Conservation (phyloP, 495 filamentous ascomycete species). For the Sporormia fimetaria region DNA sequence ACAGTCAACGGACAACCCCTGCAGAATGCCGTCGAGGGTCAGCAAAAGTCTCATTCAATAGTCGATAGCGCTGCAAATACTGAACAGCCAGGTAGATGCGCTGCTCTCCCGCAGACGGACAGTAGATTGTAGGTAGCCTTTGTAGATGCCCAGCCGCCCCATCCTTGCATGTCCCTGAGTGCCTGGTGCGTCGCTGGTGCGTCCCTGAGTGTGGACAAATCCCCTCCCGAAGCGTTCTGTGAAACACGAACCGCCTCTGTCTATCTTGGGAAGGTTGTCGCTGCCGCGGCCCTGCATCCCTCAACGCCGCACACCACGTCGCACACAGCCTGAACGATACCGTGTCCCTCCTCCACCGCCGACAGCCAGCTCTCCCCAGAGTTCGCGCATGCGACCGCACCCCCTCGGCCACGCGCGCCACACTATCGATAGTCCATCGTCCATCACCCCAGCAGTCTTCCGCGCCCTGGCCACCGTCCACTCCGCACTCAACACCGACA, state of each 20-base stretch:
- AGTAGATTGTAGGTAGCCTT: no score
- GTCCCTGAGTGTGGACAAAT: no score
- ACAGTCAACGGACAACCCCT: no score
- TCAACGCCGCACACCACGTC: not conserved
- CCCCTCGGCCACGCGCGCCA: not conserved
- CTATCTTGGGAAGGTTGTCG: no score
- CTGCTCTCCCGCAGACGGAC: no score
- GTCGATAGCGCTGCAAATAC: no score
- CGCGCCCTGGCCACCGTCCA: constrained; percentile 16
- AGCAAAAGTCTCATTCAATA: no score
- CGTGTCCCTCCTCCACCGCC: constrained; percentile 25
- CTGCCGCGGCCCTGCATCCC: not conserved
- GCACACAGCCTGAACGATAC: constrained; percentile 12
- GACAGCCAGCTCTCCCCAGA: constrained; percentile 15
- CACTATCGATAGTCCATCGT: constrained; percentile 16
- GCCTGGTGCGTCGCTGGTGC: no score
- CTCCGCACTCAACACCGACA: constrained; percentile 2
- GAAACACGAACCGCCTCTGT: constrained; percentile 23
- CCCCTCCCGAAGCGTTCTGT: constrained; percentile 22
- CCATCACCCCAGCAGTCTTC: constrained; percentile 1
- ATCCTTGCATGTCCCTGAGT: no score
- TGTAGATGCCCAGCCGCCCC: no score
- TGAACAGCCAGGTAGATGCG: no score
- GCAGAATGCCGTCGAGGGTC: no score
- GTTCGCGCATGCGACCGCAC: constrained; percentile 1